phyloP scores from a whole-genome alignment of 306 rosid genomes.

The Fragaria ananassa region DNA sequence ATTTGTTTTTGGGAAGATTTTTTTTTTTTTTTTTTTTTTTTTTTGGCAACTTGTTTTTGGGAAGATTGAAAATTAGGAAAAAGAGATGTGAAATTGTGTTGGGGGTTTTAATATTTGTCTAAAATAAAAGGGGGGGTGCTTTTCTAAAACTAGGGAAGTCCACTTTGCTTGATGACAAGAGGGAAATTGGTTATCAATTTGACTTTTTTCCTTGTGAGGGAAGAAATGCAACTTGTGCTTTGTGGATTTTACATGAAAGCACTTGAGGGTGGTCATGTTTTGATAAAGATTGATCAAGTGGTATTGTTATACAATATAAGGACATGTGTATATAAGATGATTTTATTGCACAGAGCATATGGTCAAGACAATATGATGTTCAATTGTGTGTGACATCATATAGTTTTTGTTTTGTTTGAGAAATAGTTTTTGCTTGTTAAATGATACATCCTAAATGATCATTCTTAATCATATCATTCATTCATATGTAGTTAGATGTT shows the following conservation, averaged over 20 bases:
- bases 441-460: neutral
- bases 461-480: neutral
- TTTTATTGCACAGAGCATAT: neutral
- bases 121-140: neutral
- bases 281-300: neutral
- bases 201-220: neutral
- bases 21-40: too few relatives aligned
- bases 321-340: slow-evolving; percentile 4
- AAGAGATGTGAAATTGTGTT: neutral
- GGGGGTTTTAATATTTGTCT: neutral
- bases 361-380: neutral
- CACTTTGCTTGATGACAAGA: neutral
- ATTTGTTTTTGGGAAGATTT: neutral
- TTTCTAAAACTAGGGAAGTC: neutral
- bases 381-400: neutral
- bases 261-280: neutral
- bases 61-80: neutral
- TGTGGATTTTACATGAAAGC: neutral
- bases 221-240: neutral
- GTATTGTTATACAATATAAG: neutral
- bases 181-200: neutral
- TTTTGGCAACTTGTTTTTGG: neutral
- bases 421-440: neutral
- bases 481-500: neutral
- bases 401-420: neutral